Conservation (phyloP, 1,139 yeast genomes). For the Debaryomyces sp. region DNA sequence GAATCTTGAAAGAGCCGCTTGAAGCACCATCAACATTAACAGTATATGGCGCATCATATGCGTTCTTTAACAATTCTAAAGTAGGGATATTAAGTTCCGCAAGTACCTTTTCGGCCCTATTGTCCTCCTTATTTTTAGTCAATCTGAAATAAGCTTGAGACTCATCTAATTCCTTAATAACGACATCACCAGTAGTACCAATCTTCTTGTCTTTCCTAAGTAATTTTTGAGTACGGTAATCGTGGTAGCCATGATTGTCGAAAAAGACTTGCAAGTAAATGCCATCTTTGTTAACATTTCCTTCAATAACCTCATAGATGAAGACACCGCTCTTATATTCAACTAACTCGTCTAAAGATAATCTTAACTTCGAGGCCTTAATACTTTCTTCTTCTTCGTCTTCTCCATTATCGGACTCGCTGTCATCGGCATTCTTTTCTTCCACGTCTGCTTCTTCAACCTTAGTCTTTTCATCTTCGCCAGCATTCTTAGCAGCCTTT, state of each 20-base stretch:
- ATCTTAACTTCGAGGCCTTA: constrained; percentile 45
- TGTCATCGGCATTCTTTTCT: constrained; percentile 28
- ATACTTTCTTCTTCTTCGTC: constrained; percentile 36
- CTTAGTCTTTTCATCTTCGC: constrained; percentile 28
- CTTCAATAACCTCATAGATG: constrained; percentile 65
- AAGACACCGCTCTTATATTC: constrained; percentile 76
- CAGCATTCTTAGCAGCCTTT: constrained; percentile 6
- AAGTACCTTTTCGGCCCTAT: constrained; percentile 58
- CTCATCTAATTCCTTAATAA: constrained; percentile 75
- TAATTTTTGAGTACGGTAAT: constrained; percentile 55
- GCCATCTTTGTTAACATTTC: constrained; percentile 53
- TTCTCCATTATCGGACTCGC: constrained; percentile 40
- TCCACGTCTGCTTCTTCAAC: constrained; percentile 26
- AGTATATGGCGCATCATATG: constrained; percentile 60
- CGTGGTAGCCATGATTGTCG: constrained; percentile 70
- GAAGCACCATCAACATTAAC: constrained; percentile 52
- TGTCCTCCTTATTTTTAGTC: constrained; percentile 52
- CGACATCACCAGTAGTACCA: constrained; percentile 69
- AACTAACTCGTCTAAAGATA: constrained; percentile 64
- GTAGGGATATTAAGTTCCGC: constrained; percentile 74
- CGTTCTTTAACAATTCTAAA: constrained; percentile 62
- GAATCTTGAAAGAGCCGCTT: constrained; percentile 54
- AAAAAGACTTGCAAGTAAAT: constrained; percentile 72
- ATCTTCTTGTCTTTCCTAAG: constrained; percentile 41
- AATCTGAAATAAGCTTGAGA: constrained; percentile 68